Evolutionary conservation across 2,329 filamentous ascomycete species (phyloP), one percentile per base, ranked within the genome.

Genomic region (Tolypocladium sp.): DNA sequence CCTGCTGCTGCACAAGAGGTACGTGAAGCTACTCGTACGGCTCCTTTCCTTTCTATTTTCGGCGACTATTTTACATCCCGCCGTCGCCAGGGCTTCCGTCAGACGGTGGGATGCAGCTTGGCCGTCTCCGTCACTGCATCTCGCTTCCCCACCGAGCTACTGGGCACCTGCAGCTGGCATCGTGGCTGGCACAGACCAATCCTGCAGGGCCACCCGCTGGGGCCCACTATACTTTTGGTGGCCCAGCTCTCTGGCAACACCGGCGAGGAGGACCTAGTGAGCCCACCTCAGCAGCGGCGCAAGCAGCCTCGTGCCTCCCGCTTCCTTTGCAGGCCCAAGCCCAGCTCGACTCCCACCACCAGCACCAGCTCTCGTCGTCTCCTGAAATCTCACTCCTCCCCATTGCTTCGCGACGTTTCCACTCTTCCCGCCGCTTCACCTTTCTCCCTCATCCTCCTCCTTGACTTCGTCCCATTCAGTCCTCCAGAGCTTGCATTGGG

Each of bases 311-410:
- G 54, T 56, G 38, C 35, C 37, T 55, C 35, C n/a, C n/a, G n/a
- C n/a, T 20, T 9, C 22, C 35, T 41, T 4, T 40, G 22, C 53
- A 17, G 7, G 22, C 46, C 46, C 41, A 33, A 22, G 55, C 55
- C 37, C 64, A 66, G 62, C 59, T 62, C 63, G 65, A 64, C 63
- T 65, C 53, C 25, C 37, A 58, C 57, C 49, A 27, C 49, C 37
- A 42, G 33, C 49, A 37, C 56, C 22, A 40, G 54, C 49, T 54
- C 30, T 40, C 49, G 30, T 44, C 42, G n/a, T 55, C 65, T 66
- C 66, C 64, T 69, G 67, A 68, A 68, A 70, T 69, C 68, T 66
- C 49, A 56, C 57, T 46, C 56, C 54, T 60, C 56, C 59, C 57
- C 40, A 46, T 44, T 51, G 22, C 61, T 38, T 57, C 59, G 38